Conservation (phyloP, 306 rosid genomes). For the Astragalus membranaceus region DNA sequence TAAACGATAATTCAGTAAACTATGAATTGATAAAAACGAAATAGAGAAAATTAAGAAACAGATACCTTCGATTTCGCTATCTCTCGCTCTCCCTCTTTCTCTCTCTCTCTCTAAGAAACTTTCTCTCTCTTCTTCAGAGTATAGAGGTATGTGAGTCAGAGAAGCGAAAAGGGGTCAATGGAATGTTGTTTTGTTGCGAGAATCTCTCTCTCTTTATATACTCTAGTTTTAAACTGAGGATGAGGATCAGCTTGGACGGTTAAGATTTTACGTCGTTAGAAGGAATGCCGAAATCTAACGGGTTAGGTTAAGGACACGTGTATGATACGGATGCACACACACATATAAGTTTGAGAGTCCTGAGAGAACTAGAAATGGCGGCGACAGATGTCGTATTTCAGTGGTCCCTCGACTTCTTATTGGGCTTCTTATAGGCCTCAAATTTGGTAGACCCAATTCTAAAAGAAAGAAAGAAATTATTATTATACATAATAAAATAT, state of each 20-base stretch:
- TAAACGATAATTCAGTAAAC: background rate
- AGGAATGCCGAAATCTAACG: background rate
- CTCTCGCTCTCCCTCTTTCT: background rate
- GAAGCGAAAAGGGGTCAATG: conserved; percentile 23
- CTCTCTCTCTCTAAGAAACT: background rate
- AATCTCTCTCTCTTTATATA: conserved; percentile 4
- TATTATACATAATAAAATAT: too few species aligned
- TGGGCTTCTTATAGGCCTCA: background rate
- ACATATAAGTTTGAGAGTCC: background rate
- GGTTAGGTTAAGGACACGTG: background rate
- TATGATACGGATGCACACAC: background rate
- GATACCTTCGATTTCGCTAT: background rate
- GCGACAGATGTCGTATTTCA: background rate
- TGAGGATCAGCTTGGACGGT: background rate
- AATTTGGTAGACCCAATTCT: background rate
- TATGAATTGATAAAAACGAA: background rate
- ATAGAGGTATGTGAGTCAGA: conserved; percentile 17
- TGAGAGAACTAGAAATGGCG: background rate
- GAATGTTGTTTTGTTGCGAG: background rate
- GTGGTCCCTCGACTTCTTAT: background rate
- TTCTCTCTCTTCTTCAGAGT: conserved; percentile 6
- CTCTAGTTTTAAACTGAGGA: background rate
- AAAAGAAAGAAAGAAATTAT: too few species aligned
- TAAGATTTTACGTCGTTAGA: background rate
- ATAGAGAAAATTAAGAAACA: background rate